Percentiles rank a stretch among this genome's conserved stretches.
Evolutionary conservation across 345 rosid species (phyloP).

Genomic region (Acer negundo): DNA sequence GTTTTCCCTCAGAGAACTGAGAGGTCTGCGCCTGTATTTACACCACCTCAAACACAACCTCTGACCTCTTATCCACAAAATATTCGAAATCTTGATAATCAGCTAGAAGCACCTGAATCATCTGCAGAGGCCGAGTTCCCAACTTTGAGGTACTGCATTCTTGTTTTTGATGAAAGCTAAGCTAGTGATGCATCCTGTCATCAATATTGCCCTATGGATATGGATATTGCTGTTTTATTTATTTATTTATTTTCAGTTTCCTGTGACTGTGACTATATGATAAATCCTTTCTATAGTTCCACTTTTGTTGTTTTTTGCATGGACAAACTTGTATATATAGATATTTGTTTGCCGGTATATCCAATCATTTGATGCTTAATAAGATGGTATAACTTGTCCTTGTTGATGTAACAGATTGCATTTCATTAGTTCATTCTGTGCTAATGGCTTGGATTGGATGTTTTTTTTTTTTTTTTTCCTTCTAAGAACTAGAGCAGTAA

Average conservation of each 20-base stretch:
- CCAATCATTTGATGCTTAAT: neutral
- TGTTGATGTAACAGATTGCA: neutral
- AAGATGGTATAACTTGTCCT: neutral
- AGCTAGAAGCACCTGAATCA: slow-evolving; percentile 61
- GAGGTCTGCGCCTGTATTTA: slow-evolving; percentile 87
- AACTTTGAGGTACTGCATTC: slow-evolving; percentile 63
- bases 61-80: slow-evolving; percentile 80
- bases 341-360: neutral
- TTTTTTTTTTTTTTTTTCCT: neutral
- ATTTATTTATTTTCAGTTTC: neutral
- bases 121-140: slow-evolving; percentile 92
- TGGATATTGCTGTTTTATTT: neutral
- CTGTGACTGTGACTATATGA: neutral
- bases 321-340: too few species aligned
- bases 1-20: slow-evolving; percentile 96
- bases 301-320: too few species aligned
- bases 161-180: slow-evolving; percentile 15
- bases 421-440: slow-evolving; percentile 3
- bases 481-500: slow-evolving; percentile 7
- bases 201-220: neutral
- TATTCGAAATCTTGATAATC: slow-evolving; percentile 59
- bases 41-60: slow-evolving; percentile 95
- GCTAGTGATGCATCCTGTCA: neutral
- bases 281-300: neutral
- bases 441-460: neutral